Evolutionary conservation across 2,329 filamentous ascomycete species (phyloP), one percentile per base, ranked within the genome.

Genomic region (Myriosclerotinia scirpicola): DNA sequence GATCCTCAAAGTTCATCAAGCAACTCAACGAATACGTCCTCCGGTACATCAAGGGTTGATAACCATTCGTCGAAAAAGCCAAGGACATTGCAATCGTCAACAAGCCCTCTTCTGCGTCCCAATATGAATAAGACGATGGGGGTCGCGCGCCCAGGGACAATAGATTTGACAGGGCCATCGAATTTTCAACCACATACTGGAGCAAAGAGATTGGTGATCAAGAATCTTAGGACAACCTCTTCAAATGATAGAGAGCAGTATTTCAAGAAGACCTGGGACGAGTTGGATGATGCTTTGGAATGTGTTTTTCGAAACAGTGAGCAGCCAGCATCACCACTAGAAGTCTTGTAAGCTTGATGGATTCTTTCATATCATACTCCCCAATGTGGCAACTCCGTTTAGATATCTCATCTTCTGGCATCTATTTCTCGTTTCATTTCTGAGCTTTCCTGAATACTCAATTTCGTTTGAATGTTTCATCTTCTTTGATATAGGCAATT

Each of bases 161-260:
- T 75, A 38, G 74, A 74, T 38, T 62, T 75, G 60, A 74, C 72
- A 17, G 65, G 70, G 5, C 67, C 66, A 2, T 73, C 74, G 44
- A 74, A 73, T 54, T 91, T 93, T 75, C 90, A 90, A 72, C 88
- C 92, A 15, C 87, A 91, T 73, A 82, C 84, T 14, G 93, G 92
- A 42, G 88, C 92, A 26, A 93, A 90, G 82, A 93, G 90, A 78
- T 85, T 99, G 55, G 86, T 94, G n/a, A 91, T 99, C 73, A 97
- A 97, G 84, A 98, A 97, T 76, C 84, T 97, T 70, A 87, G 90
- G 67, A 84, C 85, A 1, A 83, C 83, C 80, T 84, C 67, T 76
- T 78, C 50, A 75, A 79, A 63, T 82, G 86, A 92, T 72, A 85
- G 90, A 26, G 87, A 90, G 69, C 83, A 86, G 70, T 98, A 97